Base-by-base conservation (phyloP, 768 basidiomycete genomes). In the Lactarius tabidus region DNA sequence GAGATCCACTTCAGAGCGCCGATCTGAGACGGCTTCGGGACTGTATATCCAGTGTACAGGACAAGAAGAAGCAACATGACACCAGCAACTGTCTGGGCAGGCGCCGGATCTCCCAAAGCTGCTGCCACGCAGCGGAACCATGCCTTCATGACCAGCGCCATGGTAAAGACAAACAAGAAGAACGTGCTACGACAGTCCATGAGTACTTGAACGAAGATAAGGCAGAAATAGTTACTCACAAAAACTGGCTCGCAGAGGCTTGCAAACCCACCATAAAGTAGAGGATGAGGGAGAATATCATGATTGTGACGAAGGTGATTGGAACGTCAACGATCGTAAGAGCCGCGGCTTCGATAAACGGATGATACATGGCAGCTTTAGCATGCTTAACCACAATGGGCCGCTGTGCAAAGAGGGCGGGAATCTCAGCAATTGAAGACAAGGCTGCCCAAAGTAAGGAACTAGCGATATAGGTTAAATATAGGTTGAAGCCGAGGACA, bases 61-160 rank as follows among this genome's bases (percentile, higher is more conserved):
- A 80, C 79, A 71, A 86, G 78, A 17, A 79, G 76, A 69, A 89
- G 77, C 41, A 85, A 79, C 61, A 67, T 75, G 15, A 82, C 70
- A 54, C 83, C 85, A 8, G 82, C 84, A 12, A 88, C 66, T 10
- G 87, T 80, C 69, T 86, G 86, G 8, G 88, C 87, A 0, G 85
- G 81, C 0, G 87, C 84, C 59, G 84, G 82, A 10, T 79, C 77
- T 53, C 79, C 79, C 71, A 88, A 85, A 6, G 79, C 79, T 0
- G 89, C 85, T 1, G 87, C 86, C 14, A 90, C 70, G 0, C 79
- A 79, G 31, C 91, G 81, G 81, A 93, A 95, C 80, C 87, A 86
- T 0, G 84, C 85, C 73, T 87, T 88, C 83, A 93, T 88, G 9
- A 85, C 75, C 28, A 91, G 59, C 38, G 86, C 80, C 64, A 86